These are phyloP conservation scores for Phoma sp. DNA, from an alignment of 2,329 filamentous ascomycete species.

Conservation along the genomic window DNA sequence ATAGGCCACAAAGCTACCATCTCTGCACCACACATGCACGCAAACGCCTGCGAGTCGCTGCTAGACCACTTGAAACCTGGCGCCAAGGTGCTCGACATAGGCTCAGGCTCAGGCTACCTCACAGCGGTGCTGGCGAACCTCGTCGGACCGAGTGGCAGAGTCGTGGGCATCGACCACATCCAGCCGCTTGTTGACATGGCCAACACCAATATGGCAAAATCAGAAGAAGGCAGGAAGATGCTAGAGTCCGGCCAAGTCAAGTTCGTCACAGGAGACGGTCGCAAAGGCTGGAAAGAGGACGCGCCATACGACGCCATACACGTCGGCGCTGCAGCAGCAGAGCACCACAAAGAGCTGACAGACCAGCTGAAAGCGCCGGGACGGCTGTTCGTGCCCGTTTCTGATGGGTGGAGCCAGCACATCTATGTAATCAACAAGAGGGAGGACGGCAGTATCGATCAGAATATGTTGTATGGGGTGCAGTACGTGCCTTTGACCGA, in stretches of 20 bases:
- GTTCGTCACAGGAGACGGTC: slow-evolving; percentile 75
- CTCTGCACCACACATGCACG: slow-evolving; percentile 77
- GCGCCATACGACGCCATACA: slow-evolving; percentile 89
- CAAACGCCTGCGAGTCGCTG: slow-evolving; percentile 67
- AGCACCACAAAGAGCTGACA: slow-evolving; percentile 74
- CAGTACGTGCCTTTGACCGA: slow-evolving; percentile 80
- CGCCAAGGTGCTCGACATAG: slow-evolving; percentile 57
- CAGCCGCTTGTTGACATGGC: slow-evolving; percentile 53
- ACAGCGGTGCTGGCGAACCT: slow-evolving; percentile 88
- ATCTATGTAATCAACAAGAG: slow-evolving; percentile 80
- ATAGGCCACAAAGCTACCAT: slow-evolving; percentile 74
- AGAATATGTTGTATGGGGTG: slow-evolving; percentile 69
- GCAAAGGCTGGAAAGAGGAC: slow-evolving; percentile 54
- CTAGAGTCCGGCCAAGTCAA: slow-evolving; percentile 68
- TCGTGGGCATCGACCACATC: slow-evolving; percentile 59
- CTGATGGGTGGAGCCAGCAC: slow-evolving; percentile 64
- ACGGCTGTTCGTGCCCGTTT: slow-evolving; percentile 79
- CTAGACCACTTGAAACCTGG: slow-evolving; percentile 63
- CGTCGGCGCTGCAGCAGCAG: slow-evolving; percentile 83
- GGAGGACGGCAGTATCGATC: slow-evolving; percentile 63
- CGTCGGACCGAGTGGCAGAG: slow-evolving; percentile 58
- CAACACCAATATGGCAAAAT: slow-evolving; percentile 52
- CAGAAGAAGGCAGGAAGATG: slow-evolving; percentile 57
- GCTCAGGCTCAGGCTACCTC: slow-evolving; percentile 69
- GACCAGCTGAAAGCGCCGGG: slow-evolving; percentile 82